Evolutionary conservation across 2,329 filamentous ascomycete species (phyloP).

Genomic region (Hymenoscyphus fraxineus): DNA sequence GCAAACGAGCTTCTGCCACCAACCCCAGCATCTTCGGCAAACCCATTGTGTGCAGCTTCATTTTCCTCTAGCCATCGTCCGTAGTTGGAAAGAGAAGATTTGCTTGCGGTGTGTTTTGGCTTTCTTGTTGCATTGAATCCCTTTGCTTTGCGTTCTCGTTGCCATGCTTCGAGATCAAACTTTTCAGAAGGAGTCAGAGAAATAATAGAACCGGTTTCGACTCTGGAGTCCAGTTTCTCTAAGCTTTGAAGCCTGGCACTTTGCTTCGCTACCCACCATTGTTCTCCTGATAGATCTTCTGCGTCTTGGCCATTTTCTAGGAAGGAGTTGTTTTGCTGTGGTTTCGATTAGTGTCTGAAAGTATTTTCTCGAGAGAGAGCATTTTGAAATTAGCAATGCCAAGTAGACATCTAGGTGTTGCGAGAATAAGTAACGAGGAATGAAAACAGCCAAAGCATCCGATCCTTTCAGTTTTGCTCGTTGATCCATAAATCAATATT

Average conservation of each 20-base stretch:
- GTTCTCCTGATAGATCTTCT: slow-evolving; percentile 5
- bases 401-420: too few species aligned
- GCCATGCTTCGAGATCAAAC: slow-evolving; percentile 2
- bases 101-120: neutral
- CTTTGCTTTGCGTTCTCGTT: neutral
- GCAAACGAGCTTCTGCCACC: neutral
- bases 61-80: neutral
- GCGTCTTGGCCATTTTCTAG: slow-evolving; percentile 4
- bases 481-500: too few species aligned
- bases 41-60: neutral
- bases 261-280: slow-evolving; percentile 3
- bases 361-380: neutral
- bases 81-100: neutral
- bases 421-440: too few species aligned
- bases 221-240: neutral
- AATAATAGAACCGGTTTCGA: neutral
- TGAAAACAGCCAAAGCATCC: too few species aligned
- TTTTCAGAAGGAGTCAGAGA: neutral
- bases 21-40: neutral
- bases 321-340: slow-evolving; percentile 6
- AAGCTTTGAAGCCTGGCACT: neutral
- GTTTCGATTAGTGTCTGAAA: neutral
- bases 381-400: neutral
- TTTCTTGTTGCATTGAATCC: neutral
- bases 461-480: too few species aligned